Evolutionary conservation across 441 rosid species (phyloP).

Genomic region (Pelargonium citronellum): DNA sequence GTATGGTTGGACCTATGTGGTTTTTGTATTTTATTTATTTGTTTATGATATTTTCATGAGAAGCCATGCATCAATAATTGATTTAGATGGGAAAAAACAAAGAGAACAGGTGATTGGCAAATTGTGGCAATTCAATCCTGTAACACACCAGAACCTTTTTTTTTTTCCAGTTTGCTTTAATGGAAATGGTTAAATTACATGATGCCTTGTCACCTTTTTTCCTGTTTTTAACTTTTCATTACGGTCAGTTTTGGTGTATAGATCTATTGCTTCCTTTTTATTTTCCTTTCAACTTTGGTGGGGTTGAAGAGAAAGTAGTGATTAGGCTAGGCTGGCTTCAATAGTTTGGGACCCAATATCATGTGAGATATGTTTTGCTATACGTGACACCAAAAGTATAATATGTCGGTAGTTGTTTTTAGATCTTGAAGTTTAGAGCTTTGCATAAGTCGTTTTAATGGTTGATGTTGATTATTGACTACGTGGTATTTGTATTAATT

Average conservation of each 20-base stretch:
- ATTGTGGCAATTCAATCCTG: neutral
- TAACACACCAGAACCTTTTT: neutral
- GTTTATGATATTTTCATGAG: neutral
- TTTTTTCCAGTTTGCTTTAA: conserved; percentile 23
- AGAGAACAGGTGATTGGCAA: conserved; percentile 4
- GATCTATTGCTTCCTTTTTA: conserved; percentile 22
- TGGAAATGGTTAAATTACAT: conserved; percentile 33
- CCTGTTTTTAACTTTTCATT: conserved; percentile 16
- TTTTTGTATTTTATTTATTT: neutral
- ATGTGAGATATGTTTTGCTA: conserved; percentile 42
- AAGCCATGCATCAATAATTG: neutral
- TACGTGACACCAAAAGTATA: conserved; percentile 18
- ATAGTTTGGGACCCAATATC: conserved; percentile 45
- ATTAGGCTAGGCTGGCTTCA: conserved; percentile 31
- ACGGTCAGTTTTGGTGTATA: conserved; percentile 20
- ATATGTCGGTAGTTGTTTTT: conserved; percentile 33
- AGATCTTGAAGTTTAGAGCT: conserved; percentile 19
- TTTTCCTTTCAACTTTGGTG: conserved; percentile 23
- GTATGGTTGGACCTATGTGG: neutral
- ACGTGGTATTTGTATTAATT: conserved; percentile 14
- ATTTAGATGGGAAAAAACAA: neutral
- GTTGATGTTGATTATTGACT: conserved; percentile 5
- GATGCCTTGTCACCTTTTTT: neutral
- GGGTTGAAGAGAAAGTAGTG: neutral
- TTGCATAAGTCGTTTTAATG: conserved; percentile 8